phyloP scores from a whole-genome alignment of 2,329 filamentous ascomycete genomes.

The Gaeumannomyces sp. region DNA sequence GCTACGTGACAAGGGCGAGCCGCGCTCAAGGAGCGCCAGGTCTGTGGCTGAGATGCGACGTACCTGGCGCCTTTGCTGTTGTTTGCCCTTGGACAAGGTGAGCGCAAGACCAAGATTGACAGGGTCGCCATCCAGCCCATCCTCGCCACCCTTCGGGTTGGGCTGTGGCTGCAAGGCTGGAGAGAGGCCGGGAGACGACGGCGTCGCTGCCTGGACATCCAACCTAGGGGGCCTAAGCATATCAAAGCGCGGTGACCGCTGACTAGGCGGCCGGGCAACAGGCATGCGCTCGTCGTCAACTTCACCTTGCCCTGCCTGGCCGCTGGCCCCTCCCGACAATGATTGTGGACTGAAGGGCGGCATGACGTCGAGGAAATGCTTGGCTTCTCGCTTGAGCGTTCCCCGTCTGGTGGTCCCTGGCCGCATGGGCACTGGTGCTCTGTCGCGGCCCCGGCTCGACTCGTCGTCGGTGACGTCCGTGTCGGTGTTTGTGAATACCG shows the following conservation, averaged over 20 bases:
- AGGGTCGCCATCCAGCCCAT: background rate
- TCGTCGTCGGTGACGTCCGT: constrained; percentile 26
- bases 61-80: background rate
- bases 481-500: background rate
- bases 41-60: background rate
- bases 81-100: background rate
- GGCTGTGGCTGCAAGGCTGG: constrained; percentile 1
- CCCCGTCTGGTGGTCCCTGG: background rate
- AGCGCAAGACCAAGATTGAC: background rate
- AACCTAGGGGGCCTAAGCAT: constrained; percentile 43
- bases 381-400: constrained; percentile 21
- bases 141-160: background rate
- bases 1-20: background rate
- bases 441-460: constrained; percentile 15
- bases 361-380: constrained; percentile 46
- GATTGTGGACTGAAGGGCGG: constrained; percentile 34
- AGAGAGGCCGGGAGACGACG: constrained; percentile 2
- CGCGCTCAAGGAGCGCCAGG: constrained; percentile 1
- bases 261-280: constrained; percentile 28
- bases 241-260: constrained; percentile 39
- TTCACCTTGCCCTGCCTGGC: background rate
- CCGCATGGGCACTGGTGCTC: constrained; percentile 14
- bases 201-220: constrained; percentile 29
- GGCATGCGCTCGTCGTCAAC: background rate
- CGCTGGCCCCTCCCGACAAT: too few relatives aligned